phyloP scores from a whole-genome alignment of 257 asterid genomes.

The Nicotiana noctiflora region DNA sequence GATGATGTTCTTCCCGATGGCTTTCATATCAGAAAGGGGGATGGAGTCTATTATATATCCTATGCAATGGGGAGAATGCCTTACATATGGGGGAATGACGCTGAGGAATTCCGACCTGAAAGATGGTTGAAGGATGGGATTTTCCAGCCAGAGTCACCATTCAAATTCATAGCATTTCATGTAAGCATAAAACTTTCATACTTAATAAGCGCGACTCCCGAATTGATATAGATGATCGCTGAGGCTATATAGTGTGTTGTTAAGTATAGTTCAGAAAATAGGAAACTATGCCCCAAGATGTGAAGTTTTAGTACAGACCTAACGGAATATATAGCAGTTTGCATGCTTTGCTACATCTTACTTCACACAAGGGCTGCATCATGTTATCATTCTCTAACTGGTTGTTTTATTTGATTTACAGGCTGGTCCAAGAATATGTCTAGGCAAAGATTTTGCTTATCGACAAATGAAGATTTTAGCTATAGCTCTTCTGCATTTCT shows the following conservation, averaged over 20 bases:
- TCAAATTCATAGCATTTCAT: constrained; percentile 64
- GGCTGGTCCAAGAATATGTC: constrained; percentile 68
- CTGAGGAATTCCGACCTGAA: constrained; percentile 53
- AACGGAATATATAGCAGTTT: too few species aligned
- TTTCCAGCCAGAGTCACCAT: constrained; percentile 62
- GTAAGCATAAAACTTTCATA: constrained; percentile 17
- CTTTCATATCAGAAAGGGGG: constrained; percentile 50
- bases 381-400: not conserved
- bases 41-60: constrained; percentile 48
- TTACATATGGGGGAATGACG: constrained; percentile 64
- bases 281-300: not conserved
- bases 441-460: constrained; percentile 65
- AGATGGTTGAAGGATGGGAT: constrained; percentile 63
- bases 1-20: constrained; percentile 79
- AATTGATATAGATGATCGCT: not conserved
- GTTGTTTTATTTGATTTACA: constrained; percentile 12
- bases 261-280: not conserved
- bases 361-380: not conserved
- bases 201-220: not conserved
- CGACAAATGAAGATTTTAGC: constrained; percentile 65
- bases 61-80: constrained; percentile 78
- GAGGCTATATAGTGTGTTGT: not conserved
- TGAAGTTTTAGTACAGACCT: not conserved
- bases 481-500: constrained; percentile 43
- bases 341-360: not conserved